These are phyloP conservation scores for Aspergillus sp. DNA, from an alignment of 2,329 filamentous ascomycete species.

Conservation along the genomic window DNA sequence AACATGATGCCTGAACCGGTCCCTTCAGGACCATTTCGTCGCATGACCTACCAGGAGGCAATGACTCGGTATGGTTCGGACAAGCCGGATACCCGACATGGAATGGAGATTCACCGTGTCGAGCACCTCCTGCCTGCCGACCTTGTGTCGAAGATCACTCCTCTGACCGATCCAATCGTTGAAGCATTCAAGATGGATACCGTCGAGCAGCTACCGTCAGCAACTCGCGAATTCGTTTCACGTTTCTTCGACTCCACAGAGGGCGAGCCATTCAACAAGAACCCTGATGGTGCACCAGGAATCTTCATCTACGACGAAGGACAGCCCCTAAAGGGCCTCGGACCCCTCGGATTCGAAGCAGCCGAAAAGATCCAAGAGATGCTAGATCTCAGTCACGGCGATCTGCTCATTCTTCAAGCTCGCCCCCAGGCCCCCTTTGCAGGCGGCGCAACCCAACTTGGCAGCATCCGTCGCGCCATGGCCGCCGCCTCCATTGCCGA, in stretches of 20 bases:
- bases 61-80: conserved; percentile 84
- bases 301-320: conserved; percentile 73
- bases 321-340: conserved; percentile 74
- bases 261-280: conserved; percentile 62
- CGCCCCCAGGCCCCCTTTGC: conserved; percentile 65
- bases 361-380: conserved; percentile 59
- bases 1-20: conserved; percentile 48
- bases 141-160: conserved; percentile 74
- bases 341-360: conserved; percentile 74
- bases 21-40: conserved; percentile 53
- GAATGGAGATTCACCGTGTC: conserved; percentile 66
- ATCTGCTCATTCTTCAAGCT: conserved; percentile 80
- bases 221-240: conserved; percentile 63
- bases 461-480: conserved; percentile 70
- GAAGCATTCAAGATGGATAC: conserved; percentile 70
- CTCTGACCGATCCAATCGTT: conserved; percentile 67
- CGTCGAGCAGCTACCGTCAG: conserved; percentile 50
- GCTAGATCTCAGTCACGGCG: conserved; percentile 66
- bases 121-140: conserved; percentile 63
- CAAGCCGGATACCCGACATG: conserved; percentile 85
- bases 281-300: conserved; percentile 75
- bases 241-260: conserved; percentile 70
- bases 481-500: conserved; percentile 69
- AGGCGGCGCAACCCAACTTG: conserved; percentile 73
- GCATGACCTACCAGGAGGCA: conserved; percentile 71